These are phyloP conservation scores for Penicillium sp. DNA, from an alignment of 2,329 filamentous ascomycete genomes.

Conservation along the genomic window DNA sequence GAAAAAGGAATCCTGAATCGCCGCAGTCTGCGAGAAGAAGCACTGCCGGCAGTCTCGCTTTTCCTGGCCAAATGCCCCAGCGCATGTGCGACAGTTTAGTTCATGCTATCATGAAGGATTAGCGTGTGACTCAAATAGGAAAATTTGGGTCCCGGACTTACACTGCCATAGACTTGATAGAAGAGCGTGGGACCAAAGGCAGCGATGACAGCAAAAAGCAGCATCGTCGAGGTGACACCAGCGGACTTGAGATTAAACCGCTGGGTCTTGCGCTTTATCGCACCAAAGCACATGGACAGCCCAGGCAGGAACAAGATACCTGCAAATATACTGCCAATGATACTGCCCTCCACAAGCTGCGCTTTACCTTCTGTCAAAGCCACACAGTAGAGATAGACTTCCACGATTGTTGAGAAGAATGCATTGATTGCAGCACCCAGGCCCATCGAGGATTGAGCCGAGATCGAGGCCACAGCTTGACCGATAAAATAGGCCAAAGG, in stretches of 20 bases:
- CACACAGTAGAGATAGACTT: constrained; percentile 95
- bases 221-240: constrained; percentile 94
- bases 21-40: constrained; percentile 84
- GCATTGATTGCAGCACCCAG: constrained; percentile 95
- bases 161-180: constrained; percentile 95
- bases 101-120: constrained; percentile 62
- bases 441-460: constrained; percentile 97
- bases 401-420: constrained; percentile 95
- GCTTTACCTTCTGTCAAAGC: constrained; percentile 89
- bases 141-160: constrained; percentile 39
- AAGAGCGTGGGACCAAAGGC: constrained; percentile 94
- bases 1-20: constrained; percentile 82
- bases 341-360: constrained; percentile 88
- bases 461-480: constrained; percentile 96
- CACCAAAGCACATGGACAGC: constrained; percentile 97
- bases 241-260: constrained; percentile 96
- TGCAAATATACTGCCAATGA: constrained; percentile 96
- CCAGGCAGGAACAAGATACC: constrained; percentile 92
- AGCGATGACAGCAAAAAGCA: constrained; percentile 90
- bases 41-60: constrained; percentile 76
- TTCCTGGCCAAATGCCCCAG: constrained; percentile 46
- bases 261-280: constrained; percentile 95
- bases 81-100: constrained; percentile 68
- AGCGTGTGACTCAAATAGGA: constrained; percentile 25
- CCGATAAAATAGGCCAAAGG: constrained; percentile 97